phyloP scores from a whole-genome alignment of 2,329 filamentous ascomycete genomes.

The Fusarium multiceps region DNA sequence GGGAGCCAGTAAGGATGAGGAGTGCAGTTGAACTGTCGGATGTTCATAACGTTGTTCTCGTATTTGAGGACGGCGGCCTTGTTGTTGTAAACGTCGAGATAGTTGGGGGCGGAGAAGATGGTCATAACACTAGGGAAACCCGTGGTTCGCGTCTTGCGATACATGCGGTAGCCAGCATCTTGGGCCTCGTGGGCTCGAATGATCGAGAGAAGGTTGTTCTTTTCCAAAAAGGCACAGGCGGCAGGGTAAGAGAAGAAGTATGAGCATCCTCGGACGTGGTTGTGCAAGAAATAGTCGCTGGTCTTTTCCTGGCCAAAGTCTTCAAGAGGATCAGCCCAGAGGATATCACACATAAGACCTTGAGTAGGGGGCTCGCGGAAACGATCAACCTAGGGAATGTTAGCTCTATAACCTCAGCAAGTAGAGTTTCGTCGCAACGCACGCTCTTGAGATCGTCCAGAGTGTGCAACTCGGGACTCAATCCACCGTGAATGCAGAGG shows the following conservation, averaged over 20 bases:
- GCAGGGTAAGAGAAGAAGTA: constrained; percentile 99
- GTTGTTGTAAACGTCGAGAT: constrained; percentile 99
- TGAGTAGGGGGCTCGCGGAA: constrained; percentile 98
- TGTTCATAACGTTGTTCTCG: constrained; percentile 99
- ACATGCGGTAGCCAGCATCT: constrained; percentile 99
- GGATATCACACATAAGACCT: constrained; percentile 98
- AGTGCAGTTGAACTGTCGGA: constrained; percentile 99
- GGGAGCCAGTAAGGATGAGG: constrained; percentile 99
- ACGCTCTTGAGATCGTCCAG: constrained; percentile 92
- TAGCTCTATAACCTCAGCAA: constrained; percentile 13
- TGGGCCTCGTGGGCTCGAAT: constrained; percentile 98
- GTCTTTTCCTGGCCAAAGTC: constrained; percentile 99
- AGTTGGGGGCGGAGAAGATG: constrained; percentile 99
- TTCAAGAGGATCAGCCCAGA: constrained; percentile 97
- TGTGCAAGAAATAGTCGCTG: constrained; percentile 96
- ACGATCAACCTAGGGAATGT: constrained; percentile 79
- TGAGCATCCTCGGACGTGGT: constrained; percentile 97
- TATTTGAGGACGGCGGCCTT: constrained; percentile 99
- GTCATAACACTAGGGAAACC: constrained; percentile 99
- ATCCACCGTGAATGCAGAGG: constrained; percentile 94
- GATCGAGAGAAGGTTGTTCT: constrained; percentile 97
- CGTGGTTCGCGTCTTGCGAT: constrained; percentile 96
- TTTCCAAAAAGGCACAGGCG: constrained; percentile 96
- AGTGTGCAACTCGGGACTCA: constrained; percentile 95
- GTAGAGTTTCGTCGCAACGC: constrained; percentile 49